Conservation (phyloP, 371 early-diverging fungal species). For the Syncephalastrum contaminatum region DNA sequence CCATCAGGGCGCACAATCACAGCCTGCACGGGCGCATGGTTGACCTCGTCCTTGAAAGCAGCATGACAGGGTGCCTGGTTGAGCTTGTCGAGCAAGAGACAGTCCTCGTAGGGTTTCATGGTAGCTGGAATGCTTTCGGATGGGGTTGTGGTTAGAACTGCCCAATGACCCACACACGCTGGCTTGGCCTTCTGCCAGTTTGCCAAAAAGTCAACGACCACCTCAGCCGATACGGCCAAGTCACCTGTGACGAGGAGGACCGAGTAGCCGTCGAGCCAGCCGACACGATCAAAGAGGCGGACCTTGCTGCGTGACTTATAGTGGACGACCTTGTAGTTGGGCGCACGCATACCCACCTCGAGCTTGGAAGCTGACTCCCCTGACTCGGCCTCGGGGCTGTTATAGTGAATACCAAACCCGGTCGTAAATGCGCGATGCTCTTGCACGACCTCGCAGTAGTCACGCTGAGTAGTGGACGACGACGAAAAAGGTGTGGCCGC, state of each 20-base stretch:
- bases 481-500: constrained; percentile 33
- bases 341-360: constrained; percentile 43
- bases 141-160: neutral
- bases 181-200: neutral
- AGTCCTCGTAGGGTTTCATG: constrained; percentile 16
- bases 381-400: constrained; percentile 4
- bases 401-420: constrained; percentile 44
- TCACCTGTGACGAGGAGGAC: constrained; percentile 34
- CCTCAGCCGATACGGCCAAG: constrained; percentile 13
- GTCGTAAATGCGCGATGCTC: constrained; percentile 35
- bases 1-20: constrained; percentile 42
- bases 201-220: constrained; percentile 12
- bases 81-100: constrained; percentile 37
- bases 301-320: constrained; percentile 30
- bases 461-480: constrained; percentile 5
- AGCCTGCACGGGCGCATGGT: constrained; percentile 9
- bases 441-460: constrained; percentile 33
- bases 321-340: constrained; percentile 38
- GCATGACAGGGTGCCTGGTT: constrained; percentile 45
- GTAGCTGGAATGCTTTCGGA: neutral
- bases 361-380: constrained; percentile 1
- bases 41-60: constrained; percentile 21
- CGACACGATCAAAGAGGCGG: constrained; percentile 26
- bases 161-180: constrained; percentile 11
- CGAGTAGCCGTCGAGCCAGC: constrained; percentile 30